Evolutionary conservation across 164 flowering plant species (phyloP).

Genomic region (Malania oleifera): DNA sequence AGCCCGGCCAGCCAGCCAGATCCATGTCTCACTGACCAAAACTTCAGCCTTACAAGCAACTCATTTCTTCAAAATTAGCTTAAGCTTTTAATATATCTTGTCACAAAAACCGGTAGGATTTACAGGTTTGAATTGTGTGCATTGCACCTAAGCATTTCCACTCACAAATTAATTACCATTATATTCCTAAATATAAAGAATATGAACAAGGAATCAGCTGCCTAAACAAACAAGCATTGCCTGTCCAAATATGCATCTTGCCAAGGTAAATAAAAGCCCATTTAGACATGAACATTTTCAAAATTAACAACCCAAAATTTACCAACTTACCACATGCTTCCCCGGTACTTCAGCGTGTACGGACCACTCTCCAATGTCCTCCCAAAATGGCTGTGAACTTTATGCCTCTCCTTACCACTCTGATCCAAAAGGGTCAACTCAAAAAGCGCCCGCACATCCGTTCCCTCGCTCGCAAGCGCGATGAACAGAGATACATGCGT

Average conservation of each 20-base stretch:
- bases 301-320: not conserved
- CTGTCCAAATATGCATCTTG: not conserved
- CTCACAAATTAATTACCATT: no score
- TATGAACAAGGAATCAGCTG: not conserved
- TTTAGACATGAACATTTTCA: not conserved
- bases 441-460: slow-evolving; percentile 83
- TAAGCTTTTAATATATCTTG: no score
- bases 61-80: no score
- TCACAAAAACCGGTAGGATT: no score
- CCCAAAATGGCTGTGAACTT: slow-evolving; percentile 89
- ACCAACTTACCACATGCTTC: slow-evolving; percentile 81
- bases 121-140: no score
- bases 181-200: no score
- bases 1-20: no score
- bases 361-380: slow-evolving; percentile 84
- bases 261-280: not conserved
- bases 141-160: no score
- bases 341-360: slow-evolving; percentile 77
- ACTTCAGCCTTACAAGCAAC: no score
- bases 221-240: not conserved
- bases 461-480: slow-evolving; percentile 83
- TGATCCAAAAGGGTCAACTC: slow-evolving; percentile 85
- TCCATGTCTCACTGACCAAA: no score
- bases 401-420: slow-evolving; percentile 81
- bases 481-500: slow-evolving; percentile 75